phyloP scores from a whole-genome alignment of 371 early-diverging fungal species.

The Mycotypha africana region DNA sequence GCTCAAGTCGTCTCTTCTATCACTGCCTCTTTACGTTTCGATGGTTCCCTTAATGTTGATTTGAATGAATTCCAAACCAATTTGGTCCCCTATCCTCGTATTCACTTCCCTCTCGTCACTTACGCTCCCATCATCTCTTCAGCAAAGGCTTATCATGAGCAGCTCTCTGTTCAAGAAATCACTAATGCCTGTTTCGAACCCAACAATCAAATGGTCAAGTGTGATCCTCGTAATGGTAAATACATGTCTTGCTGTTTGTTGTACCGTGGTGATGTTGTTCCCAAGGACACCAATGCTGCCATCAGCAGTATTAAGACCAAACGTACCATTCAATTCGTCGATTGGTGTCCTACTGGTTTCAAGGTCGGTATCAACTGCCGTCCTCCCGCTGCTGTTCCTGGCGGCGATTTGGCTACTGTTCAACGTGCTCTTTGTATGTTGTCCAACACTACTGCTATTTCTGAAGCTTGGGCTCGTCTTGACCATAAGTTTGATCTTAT shows the following conservation, averaged over 20 bases:
- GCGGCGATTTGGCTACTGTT: constrained; percentile 81
- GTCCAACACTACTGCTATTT: constrained; percentile 92
- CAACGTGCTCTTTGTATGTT: constrained; percentile 90
- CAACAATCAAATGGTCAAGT: constrained; percentile 93
- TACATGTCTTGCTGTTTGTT: constrained; percentile 93
- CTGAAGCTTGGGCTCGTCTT: constrained; percentile 90
- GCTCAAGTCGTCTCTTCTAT: constrained; percentile 99
- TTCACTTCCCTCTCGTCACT: constrained; percentile 90
- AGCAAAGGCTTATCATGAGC: constrained; percentile 88
- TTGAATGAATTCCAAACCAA: constrained; percentile 95
- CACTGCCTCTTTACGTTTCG: constrained; percentile 97
- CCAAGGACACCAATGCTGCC: constrained; percentile 81
- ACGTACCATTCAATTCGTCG: constrained; percentile 89
- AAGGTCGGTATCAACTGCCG: constrained; percentile 93
- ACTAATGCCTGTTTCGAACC: constrained; percentile 89
- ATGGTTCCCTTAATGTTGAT: constrained; percentile 92
- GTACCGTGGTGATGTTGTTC: constrained; percentile 88
- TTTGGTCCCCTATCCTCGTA: constrained; percentile 92
- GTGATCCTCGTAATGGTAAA: constrained; percentile 90
- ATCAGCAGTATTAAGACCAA: constrained; percentile 84
- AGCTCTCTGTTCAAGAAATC: constrained; percentile 81
- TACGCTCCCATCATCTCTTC: constrained; percentile 89
- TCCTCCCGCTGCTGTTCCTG: constrained; percentile 81
- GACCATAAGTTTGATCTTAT: constrained; percentile 92
- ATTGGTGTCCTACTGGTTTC: constrained; percentile 96